Conservation (phyloP, 768 basidiomycete species). For the Dioszegia aurantiaca region DNA sequence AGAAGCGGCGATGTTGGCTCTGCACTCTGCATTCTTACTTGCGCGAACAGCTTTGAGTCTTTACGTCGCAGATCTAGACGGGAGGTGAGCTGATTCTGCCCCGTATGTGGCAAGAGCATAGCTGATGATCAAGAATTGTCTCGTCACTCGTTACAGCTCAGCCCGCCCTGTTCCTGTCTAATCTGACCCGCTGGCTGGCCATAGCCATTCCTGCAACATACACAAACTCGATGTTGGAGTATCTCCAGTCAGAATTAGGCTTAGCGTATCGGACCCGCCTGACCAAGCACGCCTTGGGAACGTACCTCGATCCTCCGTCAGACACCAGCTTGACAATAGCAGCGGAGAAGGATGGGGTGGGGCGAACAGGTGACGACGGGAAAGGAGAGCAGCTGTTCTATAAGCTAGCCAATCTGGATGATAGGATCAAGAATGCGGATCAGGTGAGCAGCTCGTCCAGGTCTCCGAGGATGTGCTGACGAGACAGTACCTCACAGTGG, state of each 20-base stretch:
- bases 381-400: conserved; percentile 84
- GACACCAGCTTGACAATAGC: background rate
- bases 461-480: conserved; percentile 11
- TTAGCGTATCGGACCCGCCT: conserved; percentile 57
- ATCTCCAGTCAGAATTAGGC: conserved; percentile 81
- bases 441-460: conserved; percentile 59
- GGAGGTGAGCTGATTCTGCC: conserved; percentile 54
- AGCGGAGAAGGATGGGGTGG: conserved; percentile 3
- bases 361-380: conserved; percentile 56
- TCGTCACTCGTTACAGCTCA: conserved; percentile 88
- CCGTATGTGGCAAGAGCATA: background rate
- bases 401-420: conserved; percentile 90
- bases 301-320: conserved; percentile 64
- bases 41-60: conserved; percentile 87
- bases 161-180: conserved; percentile 70
- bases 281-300: conserved; percentile 74
- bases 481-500: conserved; percentile 81
- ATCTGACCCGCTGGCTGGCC: conserved; percentile 83
- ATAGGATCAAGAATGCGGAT: conserved; percentile 92
- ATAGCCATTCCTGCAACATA: conserved; percentile 71
- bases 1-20: conserved; percentile 78
- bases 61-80: conserved; percentile 91
- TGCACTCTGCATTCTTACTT: conserved; percentile 85
- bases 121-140: conserved; percentile 67
- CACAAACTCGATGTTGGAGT: conserved; percentile 69